phyloP scores from a whole-genome alignment of 2,329 filamentous ascomycete genomes.

The Geoglossum cookeanum region DNA sequence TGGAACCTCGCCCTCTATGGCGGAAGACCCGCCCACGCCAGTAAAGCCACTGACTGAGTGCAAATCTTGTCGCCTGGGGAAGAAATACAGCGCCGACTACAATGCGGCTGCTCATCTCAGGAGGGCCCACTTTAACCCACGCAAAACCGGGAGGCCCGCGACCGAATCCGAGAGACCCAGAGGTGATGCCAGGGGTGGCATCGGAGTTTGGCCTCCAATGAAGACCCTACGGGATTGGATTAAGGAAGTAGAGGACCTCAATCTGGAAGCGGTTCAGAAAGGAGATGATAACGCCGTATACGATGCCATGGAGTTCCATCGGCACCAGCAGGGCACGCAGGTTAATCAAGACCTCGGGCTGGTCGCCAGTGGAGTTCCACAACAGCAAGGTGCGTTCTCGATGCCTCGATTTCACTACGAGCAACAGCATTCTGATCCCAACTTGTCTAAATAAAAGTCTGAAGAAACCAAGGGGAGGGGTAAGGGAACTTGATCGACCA shows the following conservation, averaged over 20 bases:
- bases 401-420: neutral
- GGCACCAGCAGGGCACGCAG: neutral
- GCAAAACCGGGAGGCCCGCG: neutral
- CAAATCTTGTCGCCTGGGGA: slow-evolving; percentile 59
- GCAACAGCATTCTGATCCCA: neutral
- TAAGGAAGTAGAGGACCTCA: slow-evolving; percentile 13
- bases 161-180: slow-evolving; percentile 10
- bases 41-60: slow-evolving; percentile 54
- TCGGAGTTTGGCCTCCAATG: slow-evolving; percentile 26
- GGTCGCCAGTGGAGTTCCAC: neutral
- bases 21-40: slow-evolving; percentile 18
- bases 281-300: neutral
- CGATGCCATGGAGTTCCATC: too few relatives aligned
- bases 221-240: slow-evolving; percentile 40
- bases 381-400: neutral
- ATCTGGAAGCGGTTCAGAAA: neutral
- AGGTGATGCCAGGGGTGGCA: slow-evolving; percentile 24
- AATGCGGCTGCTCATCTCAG: slow-evolving; percentile 84
- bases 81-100: slow-evolving; percentile 85
- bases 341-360: neutral
- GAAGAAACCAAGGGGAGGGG: neutral
- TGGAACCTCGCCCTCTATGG: neutral
- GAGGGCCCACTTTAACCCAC: slow-evolving; percentile 53
- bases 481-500: neutral
- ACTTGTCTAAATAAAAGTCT: neutral